Base-by-base conservation (phyloP, 495 filamentous ascomycete genomes). In the Usnea hakonensis region DNA sequence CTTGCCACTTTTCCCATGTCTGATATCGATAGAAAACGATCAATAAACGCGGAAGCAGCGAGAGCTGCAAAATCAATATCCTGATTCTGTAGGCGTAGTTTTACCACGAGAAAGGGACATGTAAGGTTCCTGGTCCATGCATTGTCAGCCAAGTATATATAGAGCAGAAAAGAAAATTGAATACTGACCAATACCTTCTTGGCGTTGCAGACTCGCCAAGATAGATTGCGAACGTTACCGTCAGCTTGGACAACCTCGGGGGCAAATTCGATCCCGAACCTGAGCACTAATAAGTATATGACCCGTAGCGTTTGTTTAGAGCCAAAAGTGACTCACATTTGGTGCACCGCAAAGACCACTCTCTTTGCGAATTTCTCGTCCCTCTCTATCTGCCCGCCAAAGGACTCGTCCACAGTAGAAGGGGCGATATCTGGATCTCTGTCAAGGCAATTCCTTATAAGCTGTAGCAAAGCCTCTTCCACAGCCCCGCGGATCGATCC, bases 211-310 rank as follows among this genome's bases (percentile, higher is more conserved):
- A 98, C 89, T 67, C 94, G 83, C 95, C 94, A 97, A 32, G 92
- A 90, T 48, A 98, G 78, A 69, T 95, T 95, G 69, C 79, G 83
- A 33, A 97, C 90, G 30, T 86, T 94, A 8, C 95, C 93, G 79
- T 98, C 94, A 2, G 91, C 90, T 60, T 87, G 85, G 46, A 98
- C 94, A 16, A 98, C 95, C 55, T 90, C 90, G 4, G 91, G 87
- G 9, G 95, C 90, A 64, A 98, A 87, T 73, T 98, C 95, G 62
- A 98, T 87, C 58, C 94, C 95, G 70, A 98, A 98, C 81, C 83
- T 82, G 57, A 37, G 33, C 10, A 11, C 11, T 52, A 2, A 21
- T 62, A 19, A 64, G 43, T 35, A 58, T 8, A 13, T 32, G 30
- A n/a, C 26, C 8, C 26, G 17, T 21, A 33, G 5, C 30, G 30